Evolutionary conservation across 2,329 filamentous ascomycete species (phyloP).

Genomic region (Shiraia bambusicola): DNA sequence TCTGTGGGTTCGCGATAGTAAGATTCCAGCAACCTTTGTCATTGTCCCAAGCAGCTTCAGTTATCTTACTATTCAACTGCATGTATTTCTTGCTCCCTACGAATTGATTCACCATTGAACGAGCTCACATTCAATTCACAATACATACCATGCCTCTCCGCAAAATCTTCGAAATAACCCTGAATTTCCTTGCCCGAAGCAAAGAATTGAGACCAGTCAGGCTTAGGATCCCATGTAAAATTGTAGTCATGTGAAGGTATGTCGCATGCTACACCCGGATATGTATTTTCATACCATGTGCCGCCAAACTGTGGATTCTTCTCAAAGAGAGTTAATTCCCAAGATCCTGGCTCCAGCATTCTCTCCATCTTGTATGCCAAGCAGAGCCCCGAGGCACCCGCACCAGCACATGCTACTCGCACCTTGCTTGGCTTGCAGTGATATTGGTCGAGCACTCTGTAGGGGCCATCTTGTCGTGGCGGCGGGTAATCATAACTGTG

Average conservation of each 20-base stretch:
- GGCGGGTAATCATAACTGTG: slow-evolving; percentile 34
- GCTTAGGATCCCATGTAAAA: slow-evolving; percentile 62
- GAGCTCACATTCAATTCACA: background rate
- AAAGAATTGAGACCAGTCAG: slow-evolving; percentile 56
- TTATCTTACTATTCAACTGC: slow-evolving; percentile 50
- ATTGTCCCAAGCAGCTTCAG: slow-evolving; percentile 49
- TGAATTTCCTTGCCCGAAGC: slow-evolving; percentile 53
- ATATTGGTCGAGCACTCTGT: slow-evolving; percentile 36
- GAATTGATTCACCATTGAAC: slow-evolving; percentile 1
- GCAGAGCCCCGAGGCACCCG: slow-evolving; percentile 35
- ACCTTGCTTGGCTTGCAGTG: slow-evolving; percentile 37
- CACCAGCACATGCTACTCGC: slow-evolving; percentile 33
- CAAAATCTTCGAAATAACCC: slow-evolving; percentile 52
- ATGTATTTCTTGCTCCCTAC: slow-evolving; percentile 48
- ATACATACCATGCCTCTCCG: slow-evolving; percentile 63
- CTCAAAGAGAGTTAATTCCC: slow-evolving; percentile 34
- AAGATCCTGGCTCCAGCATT: slow-evolving; percentile 32
- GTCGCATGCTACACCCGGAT: slow-evolving; percentile 39
- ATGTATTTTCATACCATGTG: slow-evolving; percentile 40
- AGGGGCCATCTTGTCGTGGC: slow-evolving; percentile 31
- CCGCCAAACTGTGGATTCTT: slow-evolving; percentile 36
- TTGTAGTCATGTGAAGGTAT: slow-evolving; percentile 59
- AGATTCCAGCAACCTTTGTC: slow-evolving; percentile 44
- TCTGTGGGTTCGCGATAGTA: slow-evolving; percentile 39
- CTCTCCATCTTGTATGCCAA: slow-evolving; percentile 39